Evolutionary conservation across 768 basidiomycete genomes (phyloP), one percentile per base, ranked within the genome.

Genomic region (Auriculariales sp.): DNA sequence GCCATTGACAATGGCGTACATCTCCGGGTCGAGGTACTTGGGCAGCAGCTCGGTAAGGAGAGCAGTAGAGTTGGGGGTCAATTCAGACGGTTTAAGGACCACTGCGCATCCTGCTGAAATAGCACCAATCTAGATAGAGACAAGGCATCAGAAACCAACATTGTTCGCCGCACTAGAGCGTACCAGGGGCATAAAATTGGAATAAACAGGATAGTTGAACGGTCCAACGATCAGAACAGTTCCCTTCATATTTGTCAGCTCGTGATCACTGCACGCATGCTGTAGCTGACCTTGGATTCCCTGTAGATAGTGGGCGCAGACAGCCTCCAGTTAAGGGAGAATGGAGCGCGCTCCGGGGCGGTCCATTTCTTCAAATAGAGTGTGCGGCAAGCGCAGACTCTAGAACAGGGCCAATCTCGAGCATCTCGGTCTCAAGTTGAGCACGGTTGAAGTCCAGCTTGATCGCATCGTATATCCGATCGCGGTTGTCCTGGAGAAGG

Each of bases 321-420:
- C 75, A 64, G 5, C 65, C 67, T 57, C 69, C 83, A n/a, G 56
- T 71, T 77, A 47, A 83, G 14, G 28, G 62, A 70, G 57, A 82
- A 83, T 0, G 72, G 57, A 2, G 78, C 71, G 28, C 64, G 71
- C 49, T 80, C 73, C 0, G 83, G 70, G 57, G 78, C 79, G 0
- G 81, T 67, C 90, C 89, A 92, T 56, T 75, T 79, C 29, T 78
- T 80, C 42, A 93, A 50, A 73, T 73, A 33, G 75, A 66, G 56
- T 81, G 76, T 12, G 79, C 75, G 0, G 63, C 58, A 57, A 71
- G 68, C 55, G 67, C 66, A 49, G 71, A 87, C 15, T 58, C 55
- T 15, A 83, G 66, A 12, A 70, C 68, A 4, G 71, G 57, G 34
- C 66, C 61, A 46, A 83, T 68, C 57, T 91, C 89, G 10, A 81